Conservation (phyloP, 768 basidiomycete species). For the Pulveroboletus sp. region DNA sequence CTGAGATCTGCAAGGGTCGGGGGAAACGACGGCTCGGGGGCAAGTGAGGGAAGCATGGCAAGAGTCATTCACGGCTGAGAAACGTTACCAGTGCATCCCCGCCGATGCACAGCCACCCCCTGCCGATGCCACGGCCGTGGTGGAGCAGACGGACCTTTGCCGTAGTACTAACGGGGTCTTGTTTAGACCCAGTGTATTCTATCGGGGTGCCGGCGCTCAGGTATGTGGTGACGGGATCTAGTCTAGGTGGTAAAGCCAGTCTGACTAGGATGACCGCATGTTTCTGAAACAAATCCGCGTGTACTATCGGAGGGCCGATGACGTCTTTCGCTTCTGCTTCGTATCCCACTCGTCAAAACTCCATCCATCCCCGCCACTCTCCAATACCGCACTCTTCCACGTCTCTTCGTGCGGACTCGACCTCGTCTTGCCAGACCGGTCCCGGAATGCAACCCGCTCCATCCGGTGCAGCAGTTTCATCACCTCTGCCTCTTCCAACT, state of each 20-base stretch:
- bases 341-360: constrained; percentile 49
- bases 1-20: constrained; percentile 62
- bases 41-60: background rate
- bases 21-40: constrained; percentile 17
- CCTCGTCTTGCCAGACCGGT: constrained; percentile 13
- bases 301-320: too few relatives aligned
- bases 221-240: too few relatives aligned
- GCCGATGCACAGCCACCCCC: constrained; percentile 22
- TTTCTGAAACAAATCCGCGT: too few relatives aligned
- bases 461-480: constrained; percentile 51
- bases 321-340: background rate
- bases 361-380: constrained; percentile 36
- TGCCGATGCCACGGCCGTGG: constrained; percentile 6
- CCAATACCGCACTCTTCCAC: constrained; percentile 45
- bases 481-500: constrained; percentile 47
- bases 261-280: too few relatives aligned
- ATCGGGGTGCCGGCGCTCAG: too few relatives aligned
- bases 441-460: constrained; percentile 40
- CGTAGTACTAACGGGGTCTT: too few relatives aligned
- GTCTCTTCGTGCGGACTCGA: constrained; percentile 16
- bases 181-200: too few relatives aligned
- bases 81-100: constrained; percentile 9
- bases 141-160: too few relatives aligned
- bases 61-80: constrained; percentile 10
- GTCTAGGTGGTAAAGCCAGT: too few relatives aligned